Evolutionary conservation across 2,329 filamentous ascomycete species (phyloP), one percentile per base, ranked within the genome.

Genomic region (Aureobasidium sp.): DNA sequence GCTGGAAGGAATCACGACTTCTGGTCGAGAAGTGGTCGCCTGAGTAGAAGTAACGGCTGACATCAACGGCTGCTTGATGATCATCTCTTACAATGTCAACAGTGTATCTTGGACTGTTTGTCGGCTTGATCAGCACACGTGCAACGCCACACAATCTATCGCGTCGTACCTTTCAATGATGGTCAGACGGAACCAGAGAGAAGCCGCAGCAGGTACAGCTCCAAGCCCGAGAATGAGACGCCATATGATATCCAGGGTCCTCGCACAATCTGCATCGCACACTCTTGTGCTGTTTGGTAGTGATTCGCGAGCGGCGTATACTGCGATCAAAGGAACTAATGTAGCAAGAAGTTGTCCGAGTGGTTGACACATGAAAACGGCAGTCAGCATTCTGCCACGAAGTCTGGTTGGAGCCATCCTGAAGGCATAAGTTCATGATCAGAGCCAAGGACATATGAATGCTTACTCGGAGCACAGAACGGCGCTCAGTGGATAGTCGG

Each of bases 331-430:
- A 2, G 49, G 49, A 11, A 52, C 33, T 17, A 52, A 22, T 37
- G 49, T 52, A 37, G 49, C 49, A 24, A 56, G 27, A 19, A 77
- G 70, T 64, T 77, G 75, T 5, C 75, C 75, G 19, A 77, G 66
- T 3, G 74, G 74, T 52, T 77, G 75, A 61, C 76, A 75, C 42
- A 76, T 70, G 65, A 77, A 77, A 1, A 77, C 73, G 59, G 71
- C 71, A 33, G 71, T 70, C 63, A 77, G 64, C 74, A 77, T 77
- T n/a, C 74, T 67, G 2, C 71, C 74, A 29, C 75, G 68, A 50
- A 69, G 68, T 53, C 70, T 71, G 17, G 70, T 66, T 2, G 74
- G 73, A 4, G 75, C 70, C 67, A 56, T 56, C 17, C 52, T 56
- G 37, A 15, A 24, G 29, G 24, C 17, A 33, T 44, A 12, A 56